Evolutionary conservation across 345 rosid species (phyloP), one percentile per base, ranked within the genome.

Genomic region (Eucalyptus brandiana): DNA sequence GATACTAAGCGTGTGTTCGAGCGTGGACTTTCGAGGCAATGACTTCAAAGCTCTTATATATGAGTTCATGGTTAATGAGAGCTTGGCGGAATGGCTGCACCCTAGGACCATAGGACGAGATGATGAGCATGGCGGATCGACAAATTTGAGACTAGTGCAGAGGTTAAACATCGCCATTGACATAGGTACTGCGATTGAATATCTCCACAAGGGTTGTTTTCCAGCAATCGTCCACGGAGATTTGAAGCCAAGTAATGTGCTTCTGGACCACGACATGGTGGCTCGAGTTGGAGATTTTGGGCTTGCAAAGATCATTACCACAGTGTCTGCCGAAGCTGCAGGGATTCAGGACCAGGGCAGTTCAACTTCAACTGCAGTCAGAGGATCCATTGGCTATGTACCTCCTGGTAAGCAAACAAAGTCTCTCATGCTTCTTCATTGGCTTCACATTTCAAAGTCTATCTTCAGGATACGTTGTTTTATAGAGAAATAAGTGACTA

Each of bases 291-390:
- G 76, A n/a, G 76, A 67, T 67, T 67, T 67, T 3, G 76, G 76
- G 40, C 76, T 67, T 16, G 76, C 76, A 67, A 67, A 16, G 80
- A 67, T 67, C 80, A 67, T 67, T 32, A 0, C 80, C 1, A 67
- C 3, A 0, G 1, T 17, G 19, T 32, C 12, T 32, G 6, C 1
- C 1, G 80, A 32, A 32, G 23, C 40, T 1, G 0, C 2, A 2
- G 12, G 12, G 1, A 2, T 32, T 4, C 80, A 9, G 0, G 42
- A 67, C 21, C 12, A 67, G 3, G 40, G 80, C 0, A 67, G 12
- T 32, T 67, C 80, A 67, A 16, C 23, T 67, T 32, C 40, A 67
- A 67, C 40, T 3, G 21, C 23, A 4, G 12, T 67, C 4, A 32
- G 11, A 32, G 80, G 80, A 67, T 16, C 80, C 23, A 32, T 67